Evolutionary conservation across 768 basidiomycete species (phyloP).

Genomic region (Xerocomus potaroensis): DNA sequence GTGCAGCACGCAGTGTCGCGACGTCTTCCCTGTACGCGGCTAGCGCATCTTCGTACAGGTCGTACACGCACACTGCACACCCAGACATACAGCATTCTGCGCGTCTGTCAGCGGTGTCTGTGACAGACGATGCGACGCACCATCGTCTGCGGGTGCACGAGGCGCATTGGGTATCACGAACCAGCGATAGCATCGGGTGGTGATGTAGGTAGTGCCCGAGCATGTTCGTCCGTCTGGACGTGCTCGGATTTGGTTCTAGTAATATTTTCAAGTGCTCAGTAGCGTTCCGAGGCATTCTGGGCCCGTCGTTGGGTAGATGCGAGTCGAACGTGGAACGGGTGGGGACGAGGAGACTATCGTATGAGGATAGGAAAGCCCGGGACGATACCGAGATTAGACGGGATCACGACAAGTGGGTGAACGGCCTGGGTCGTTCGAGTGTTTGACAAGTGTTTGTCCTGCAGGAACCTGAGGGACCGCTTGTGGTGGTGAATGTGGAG

Average conservation of each 20-base stretch:
- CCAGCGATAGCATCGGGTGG: constrained; percentile 18
- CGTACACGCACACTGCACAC: constrained; percentile 89
- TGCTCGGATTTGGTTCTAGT: constrained; percentile 40
- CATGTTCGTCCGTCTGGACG: constrained; percentile 7
- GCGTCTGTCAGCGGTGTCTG: neutral
- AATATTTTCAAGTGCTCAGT: constrained; percentile 51
- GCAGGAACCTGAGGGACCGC: no score
- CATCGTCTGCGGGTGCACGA: constrained; percentile 59
- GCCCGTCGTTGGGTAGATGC: constrained; percentile 36
- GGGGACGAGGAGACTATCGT: constrained; percentile 4
- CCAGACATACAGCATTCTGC: constrained; percentile 94
- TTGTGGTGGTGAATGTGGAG: no score
- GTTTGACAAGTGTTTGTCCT: no score
- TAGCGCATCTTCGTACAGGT: constrained; percentile 75
- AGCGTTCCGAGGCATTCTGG: constrained; percentile 57
- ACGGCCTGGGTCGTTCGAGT: no score
- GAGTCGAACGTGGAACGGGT: constrained; percentile 4
- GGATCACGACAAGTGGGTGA: no score
- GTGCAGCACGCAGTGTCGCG: constrained; percentile 42
- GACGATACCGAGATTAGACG: no score
- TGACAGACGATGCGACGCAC: constrained; percentile 31
- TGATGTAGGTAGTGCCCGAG: neutral
- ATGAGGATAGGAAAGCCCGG: no score
- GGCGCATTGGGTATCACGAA: constrained; percentile 58
- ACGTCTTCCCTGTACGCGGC: constrained; percentile 58